phyloP scores from a whole-genome alignment of 2,329 filamentous ascomycete genomes.

The Microsporum audouinii region DNA sequence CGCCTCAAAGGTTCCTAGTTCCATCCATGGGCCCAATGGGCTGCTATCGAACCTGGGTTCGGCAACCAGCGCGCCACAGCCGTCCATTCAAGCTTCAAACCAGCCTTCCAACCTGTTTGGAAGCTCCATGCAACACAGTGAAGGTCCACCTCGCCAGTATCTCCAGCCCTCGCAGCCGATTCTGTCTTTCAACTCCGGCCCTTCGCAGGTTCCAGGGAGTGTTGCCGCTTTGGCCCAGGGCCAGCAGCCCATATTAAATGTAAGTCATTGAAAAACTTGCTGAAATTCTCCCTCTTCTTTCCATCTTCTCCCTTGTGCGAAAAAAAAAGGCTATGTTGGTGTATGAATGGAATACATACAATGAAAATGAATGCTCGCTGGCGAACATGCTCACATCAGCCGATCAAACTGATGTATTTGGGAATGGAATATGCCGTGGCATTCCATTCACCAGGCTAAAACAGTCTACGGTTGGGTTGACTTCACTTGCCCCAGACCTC shows the following conservation, averaged over 20 bases:
- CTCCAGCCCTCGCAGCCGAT: conserved; percentile 52
- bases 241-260: conserved; percentile 70
- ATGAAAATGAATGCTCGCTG: background rate
- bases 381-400: background rate
- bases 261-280: conserved; percentile 28
- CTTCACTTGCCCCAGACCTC: background rate
- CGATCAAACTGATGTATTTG: background rate
- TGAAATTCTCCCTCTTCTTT: background rate
- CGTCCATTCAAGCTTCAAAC: conserved; percentile 47
- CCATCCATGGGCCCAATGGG: conserved; percentile 86
- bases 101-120: conserved; percentile 57
- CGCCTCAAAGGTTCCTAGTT: conserved; percentile 64
- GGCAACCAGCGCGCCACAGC: conserved; percentile 39
- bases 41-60: conserved; percentile 64
- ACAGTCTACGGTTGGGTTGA: background rate
- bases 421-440: background rate
- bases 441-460: background rate
- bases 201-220: conserved; percentile 36
- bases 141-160: conserved; percentile 44
- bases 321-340: background rate
- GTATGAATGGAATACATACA: background rate
- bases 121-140: conserved; percentile 50
- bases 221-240: conserved; percentile 57
- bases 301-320: background rate
- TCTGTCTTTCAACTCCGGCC: conserved; percentile 37